Evolutionary conservation across 176 grass and related monocot genomes (phyloP).

Genomic region (Avena insularis): DNA sequence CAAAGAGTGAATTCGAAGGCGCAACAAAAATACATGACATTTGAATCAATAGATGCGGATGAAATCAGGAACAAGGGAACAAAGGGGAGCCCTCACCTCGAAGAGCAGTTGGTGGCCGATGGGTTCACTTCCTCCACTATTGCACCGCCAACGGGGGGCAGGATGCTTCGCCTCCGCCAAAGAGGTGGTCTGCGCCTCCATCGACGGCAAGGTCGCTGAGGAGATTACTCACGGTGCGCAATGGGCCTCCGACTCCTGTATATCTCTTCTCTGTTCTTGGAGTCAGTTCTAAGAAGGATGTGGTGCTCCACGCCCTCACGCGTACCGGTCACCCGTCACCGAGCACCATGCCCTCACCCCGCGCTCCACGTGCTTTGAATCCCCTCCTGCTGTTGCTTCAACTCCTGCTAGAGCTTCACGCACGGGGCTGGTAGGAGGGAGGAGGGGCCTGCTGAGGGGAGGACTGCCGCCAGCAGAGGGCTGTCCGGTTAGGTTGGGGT

Average conservation of each 20-base stretch:
- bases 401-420: too few species aligned
- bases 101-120: constrained; percentile 60
- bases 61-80: not conserved
- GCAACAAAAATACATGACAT: not conserved
- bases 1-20: not conserved
- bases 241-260: constrained; percentile 70
- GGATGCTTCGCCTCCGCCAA: constrained; percentile 12
- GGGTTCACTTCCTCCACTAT: constrained; percentile 32
- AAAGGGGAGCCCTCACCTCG: constrained; percentile 43
- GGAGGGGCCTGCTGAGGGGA: too few species aligned
- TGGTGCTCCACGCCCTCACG: too few species aligned
- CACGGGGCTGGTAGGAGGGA: too few species aligned
- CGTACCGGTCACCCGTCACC: too few species aligned
- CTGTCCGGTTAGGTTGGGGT: too few species aligned
- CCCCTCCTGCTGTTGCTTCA: too few species aligned
- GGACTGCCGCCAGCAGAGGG: too few species aligned
- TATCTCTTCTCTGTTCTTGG: constrained; percentile 38
- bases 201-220: constrained; percentile 74
- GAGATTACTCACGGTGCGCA: constrained; percentile 78
- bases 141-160: constrained; percentile 18
- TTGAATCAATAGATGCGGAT: not conserved
- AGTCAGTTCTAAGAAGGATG: not conserved
- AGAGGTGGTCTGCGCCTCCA: constrained; percentile 31
- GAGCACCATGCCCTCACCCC: too few species aligned
- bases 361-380: too few species aligned